Evolutionary conservation across 129 eudicot genomes (phyloP).

Genomic region (Chrysanthemum makinoi): DNA sequence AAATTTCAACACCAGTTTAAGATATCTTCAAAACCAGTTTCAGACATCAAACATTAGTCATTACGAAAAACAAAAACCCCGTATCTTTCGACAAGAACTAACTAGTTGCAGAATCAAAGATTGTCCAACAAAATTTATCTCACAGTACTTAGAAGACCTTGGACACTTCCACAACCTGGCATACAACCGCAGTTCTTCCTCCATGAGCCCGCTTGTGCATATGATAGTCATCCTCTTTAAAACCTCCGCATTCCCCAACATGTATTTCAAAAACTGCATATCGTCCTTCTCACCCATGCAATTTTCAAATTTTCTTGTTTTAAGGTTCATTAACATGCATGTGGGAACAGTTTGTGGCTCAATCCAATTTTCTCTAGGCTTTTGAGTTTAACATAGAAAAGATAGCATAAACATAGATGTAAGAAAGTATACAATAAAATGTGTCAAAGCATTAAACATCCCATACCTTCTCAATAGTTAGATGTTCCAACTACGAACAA

Average conservation of each 20-base stretch:
- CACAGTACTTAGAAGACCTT: slow-evolving; percentile 14
- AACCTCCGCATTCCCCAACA: slow-evolving; percentile 22
- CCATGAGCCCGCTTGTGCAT: no score
- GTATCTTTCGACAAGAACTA: neutral
- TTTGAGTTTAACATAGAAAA: no score
- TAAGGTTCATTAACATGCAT: slow-evolving; percentile 18
- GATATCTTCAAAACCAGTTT: no score
- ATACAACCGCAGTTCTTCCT: slow-evolving; percentile 4
- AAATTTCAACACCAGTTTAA: no score
- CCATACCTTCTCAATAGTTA: no score
- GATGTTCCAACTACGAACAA: no score
- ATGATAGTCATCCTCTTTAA: slow-evolving; percentile 1
- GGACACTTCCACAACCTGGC: slow-evolving; percentile 18
- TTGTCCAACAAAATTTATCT: slow-evolving; percentile 5
- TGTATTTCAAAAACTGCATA: slow-evolving; percentile 10
- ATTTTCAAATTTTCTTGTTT: slow-evolving; percentile 4
- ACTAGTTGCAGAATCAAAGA: neutral
- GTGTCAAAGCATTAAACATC: no score
- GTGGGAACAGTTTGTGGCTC: slow-evolving; percentile 13
- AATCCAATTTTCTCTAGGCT: neutral
- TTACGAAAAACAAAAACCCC: no score
- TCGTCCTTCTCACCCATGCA: neutral
- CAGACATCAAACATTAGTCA: no score
- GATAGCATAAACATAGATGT: no score
- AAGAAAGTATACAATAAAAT: no score